phyloP scores from a whole-genome alignment of 208 protist genomes.

The Ichthyophonus hoferi region DNA sequence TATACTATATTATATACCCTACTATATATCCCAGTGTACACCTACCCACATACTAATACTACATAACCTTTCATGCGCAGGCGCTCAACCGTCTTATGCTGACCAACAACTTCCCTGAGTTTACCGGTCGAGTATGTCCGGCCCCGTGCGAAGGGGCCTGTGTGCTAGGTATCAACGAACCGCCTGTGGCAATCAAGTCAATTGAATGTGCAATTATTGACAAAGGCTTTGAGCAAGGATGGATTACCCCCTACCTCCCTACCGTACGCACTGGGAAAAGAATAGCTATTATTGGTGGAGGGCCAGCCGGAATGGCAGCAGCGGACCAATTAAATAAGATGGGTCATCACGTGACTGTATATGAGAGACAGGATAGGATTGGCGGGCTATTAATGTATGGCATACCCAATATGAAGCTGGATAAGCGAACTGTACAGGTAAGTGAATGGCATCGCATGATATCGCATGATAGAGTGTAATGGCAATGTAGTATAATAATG shows the following conservation, averaged over 20 bases:
- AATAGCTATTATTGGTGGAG: conserved; percentile 70
- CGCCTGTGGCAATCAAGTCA: conserved; percentile 71
- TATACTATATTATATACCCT: conserved; percentile 33
- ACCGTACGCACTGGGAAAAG: conserved; percentile 54
- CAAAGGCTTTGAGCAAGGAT: conserved; percentile 65
- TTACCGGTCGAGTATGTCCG: conserved; percentile 75
- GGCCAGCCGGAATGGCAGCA: conserved; percentile 62
- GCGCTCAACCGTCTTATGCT: conserved; percentile 44
- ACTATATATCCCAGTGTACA: neutral
- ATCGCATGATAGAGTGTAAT: too few relatives aligned
- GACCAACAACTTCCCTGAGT: conserved; percentile 80
- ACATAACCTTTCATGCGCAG: conserved; percentile 4
- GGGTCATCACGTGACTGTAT: conserved; percentile 68
- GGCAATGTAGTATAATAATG: too few relatives aligned
- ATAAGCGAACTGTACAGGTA: conserved; percentile 61
- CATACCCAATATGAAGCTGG: conserved; percentile 72
- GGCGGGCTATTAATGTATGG: conserved; percentile 75
- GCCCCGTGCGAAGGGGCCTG: conserved; percentile 75
- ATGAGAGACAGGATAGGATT: conserved; percentile 63
- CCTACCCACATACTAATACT: neutral
- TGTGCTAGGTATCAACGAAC: conserved; percentile 66
- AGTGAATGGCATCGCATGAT: too few relatives aligned
- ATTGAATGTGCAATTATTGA: conserved; percentile 75
- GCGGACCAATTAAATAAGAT: conserved; percentile 59
- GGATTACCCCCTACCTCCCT: conserved; percentile 58